These are phyloP conservation scores for Aspergillus latus DNA, from an alignment of 2,329 filamentous ascomycete genomes.

Conservation along the genomic window DNA sequence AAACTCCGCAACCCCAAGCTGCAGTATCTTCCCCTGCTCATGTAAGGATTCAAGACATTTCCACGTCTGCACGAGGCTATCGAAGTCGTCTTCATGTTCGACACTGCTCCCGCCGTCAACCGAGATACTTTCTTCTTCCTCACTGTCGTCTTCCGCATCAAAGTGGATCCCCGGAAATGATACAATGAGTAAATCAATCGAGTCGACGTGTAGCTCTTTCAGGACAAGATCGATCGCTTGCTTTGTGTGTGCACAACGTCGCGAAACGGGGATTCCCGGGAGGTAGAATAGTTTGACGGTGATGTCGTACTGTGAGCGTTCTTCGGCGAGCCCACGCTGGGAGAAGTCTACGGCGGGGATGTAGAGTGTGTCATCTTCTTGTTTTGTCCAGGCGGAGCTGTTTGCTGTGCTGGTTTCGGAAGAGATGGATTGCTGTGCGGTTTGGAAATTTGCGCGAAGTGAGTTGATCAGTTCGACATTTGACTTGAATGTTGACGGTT, in stretches of 20 bases:
- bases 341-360: conserved; percentile 76
- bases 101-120: conserved; percentile 33
- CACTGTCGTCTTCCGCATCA: conserved; percentile 85
- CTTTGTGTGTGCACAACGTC: conserved; percentile 68
- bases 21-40: conserved; percentile 66
- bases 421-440: conserved; percentile 62
- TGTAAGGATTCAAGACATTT: conserved; percentile 70
- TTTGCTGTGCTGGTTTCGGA: conserved; percentile 11
- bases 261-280: conserved; percentile 63
- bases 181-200: conserved; percentile 83
- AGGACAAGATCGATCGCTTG: conserved; percentile 79
- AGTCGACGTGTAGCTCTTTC: conserved; percentile 72
- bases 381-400: conserved; percentile 64
- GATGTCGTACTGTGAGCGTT: conserved; percentile 83
- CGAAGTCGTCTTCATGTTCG: conserved; percentile 52
- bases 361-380: conserved; percentile 62
- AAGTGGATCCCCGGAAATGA: conserved; percentile 94
- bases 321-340: conserved; percentile 71
- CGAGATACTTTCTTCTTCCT: conserved; percentile 62
- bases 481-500: conserved; percentile 74
- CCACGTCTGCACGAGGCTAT: conserved; percentile 67
- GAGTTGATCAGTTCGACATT: conserved; percentile 92
- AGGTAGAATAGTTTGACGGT: conserved; percentile 95
- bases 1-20: conserved; percentile 87
- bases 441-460: conserved; percentile 77